These are phyloP conservation scores for Lasiodiplodia hormozganensis DNA, from an alignment of 2,329 filamentous ascomycete genomes.

Conservation along the genomic window DNA sequence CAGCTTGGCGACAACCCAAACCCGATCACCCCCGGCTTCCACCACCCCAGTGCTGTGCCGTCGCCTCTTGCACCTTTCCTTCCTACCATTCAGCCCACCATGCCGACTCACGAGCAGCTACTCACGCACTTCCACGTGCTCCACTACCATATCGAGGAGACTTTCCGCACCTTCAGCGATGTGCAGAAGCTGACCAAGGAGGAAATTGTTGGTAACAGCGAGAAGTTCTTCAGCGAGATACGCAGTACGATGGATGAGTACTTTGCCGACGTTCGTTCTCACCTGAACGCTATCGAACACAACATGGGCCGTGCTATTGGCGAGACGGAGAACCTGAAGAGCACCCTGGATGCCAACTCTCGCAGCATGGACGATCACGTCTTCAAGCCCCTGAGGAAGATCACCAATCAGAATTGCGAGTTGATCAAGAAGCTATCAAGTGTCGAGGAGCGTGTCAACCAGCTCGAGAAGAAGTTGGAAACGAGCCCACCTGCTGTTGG, in stretches of 20 bases:
- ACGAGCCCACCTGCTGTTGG: not conserved
- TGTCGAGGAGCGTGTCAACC: conserved; percentile 37
- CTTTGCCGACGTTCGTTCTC: conserved; percentile 38
- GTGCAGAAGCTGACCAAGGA: conserved; percentile 30
- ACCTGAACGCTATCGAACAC: conserved; percentile 37
- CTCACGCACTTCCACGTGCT: conserved; percentile 45
- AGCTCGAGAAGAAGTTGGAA: conserved; percentile 31
- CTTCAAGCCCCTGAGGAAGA: conserved; percentile 35
- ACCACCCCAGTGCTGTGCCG: conserved; percentile 38
- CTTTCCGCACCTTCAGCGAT: conserved; percentile 16
- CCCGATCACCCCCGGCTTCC: conserved; percentile 22
- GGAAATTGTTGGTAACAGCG: conserved; percentile 33
- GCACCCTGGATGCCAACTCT: conserved; percentile 31
- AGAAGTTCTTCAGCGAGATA: conserved; percentile 25
- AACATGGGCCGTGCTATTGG: conserved; percentile 35
- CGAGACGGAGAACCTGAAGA: conserved; percentile 35
- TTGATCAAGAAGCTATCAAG: conserved; percentile 39
- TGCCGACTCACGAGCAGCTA: conserved; percentile 22
- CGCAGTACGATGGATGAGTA: conserved; percentile 34
- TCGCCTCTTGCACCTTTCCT: conserved; percentile 33
- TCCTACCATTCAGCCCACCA: not conserved
- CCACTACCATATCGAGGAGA: conserved; percentile 45
- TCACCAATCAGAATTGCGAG: conserved; percentile 36
- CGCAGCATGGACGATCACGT: conserved; percentile 38
- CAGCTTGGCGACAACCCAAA: conserved; percentile 8